Conservation (phyloP, 108 stramenopile species). For the Craspedostauros australis region DNA sequence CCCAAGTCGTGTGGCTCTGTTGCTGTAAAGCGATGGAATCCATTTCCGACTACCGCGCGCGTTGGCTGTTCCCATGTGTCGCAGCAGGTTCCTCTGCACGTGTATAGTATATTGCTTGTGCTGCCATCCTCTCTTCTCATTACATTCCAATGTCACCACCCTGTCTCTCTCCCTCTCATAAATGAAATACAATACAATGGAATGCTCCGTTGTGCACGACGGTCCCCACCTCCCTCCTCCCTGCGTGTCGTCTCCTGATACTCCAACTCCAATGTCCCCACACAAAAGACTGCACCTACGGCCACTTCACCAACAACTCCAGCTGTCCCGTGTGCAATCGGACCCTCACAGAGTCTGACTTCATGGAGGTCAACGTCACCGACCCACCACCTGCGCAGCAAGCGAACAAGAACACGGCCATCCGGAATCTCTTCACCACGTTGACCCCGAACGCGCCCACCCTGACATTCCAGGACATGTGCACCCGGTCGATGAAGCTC, state of each 20-base stretch:
- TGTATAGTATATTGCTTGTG: no score
- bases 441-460: constrained; percentile 1
- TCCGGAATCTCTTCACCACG: constrained; percentile 29
- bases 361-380: constrained; percentile 65
- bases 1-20: no score
- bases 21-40: no score
- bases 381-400: constrained; percentile 36
- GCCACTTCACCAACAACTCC: constrained; percentile 55
- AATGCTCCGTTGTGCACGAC: no score
- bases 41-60: no score
- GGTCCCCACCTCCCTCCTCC: not conserved
- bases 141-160: no score
- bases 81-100: no score
- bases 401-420: constrained; percentile 36
- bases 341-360: constrained; percentile 53
- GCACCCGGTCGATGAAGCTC: constrained; percentile 22
- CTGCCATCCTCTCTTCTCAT: no score
- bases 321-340: constrained; percentile 54
- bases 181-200: no score
- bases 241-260: not conserved
- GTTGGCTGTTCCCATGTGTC: no score
- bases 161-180: no score
- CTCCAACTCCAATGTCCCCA: not conserved
- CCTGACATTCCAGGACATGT: constrained; percentile 28
- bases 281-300: constrained; percentile 62